Evolutionary conservation across 2,329 filamentous ascomycete genomes (phyloP).

Genomic region (Escovopsis sp.): DNA sequence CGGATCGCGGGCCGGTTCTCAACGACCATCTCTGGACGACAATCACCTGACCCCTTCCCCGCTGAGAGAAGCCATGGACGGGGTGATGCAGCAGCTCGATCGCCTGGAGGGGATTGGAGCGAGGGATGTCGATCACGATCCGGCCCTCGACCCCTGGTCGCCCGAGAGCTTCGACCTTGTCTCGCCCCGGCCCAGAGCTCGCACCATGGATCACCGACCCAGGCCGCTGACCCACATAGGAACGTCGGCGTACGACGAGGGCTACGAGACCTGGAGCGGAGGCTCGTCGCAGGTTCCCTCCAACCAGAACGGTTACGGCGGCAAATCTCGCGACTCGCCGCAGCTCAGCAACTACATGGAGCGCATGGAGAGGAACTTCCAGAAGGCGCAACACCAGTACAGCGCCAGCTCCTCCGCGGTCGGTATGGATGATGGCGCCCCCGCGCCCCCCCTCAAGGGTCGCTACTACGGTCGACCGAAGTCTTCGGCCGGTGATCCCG

Average conservation of each 20-base stretch:
- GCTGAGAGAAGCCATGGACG: slow-evolving; percentile 88
- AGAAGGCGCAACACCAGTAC: slow-evolving; percentile 49
- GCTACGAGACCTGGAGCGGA: slow-evolving; percentile 43
- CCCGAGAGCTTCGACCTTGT: slow-evolving; percentile 66
- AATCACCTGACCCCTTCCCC: slow-evolving; percentile 75
- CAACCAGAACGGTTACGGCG: slow-evolving; percentile 23
- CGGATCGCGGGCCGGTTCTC: slow-evolving; percentile 47
- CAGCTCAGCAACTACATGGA: slow-evolving; percentile 77
- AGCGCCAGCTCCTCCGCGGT: slow-evolving; percentile 26
- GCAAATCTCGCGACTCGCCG: slow-evolving; percentile 42
- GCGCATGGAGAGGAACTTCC: slow-evolving; percentile 74
- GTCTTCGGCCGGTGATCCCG: slow-evolving; percentile 32
- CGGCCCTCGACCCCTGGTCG: slow-evolving; percentile 65
- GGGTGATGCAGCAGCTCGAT: slow-evolving; percentile 88
- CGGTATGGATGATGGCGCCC: slow-evolving; percentile 34
- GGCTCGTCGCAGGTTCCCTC: slow-evolving; percentile 35
- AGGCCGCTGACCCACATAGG: slow-evolving; percentile 60
- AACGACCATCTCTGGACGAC: slow-evolving; percentile 50
- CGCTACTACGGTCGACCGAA: slow-evolving; percentile 38
- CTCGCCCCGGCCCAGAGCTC: slow-evolving; percentile 12
- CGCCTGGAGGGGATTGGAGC: slow-evolving; percentile 47
- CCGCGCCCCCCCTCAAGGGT: slow-evolving; percentile 49
- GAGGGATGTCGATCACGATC: slow-evolving; percentile 37
- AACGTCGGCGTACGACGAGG: slow-evolving; percentile 44
- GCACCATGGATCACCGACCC: slow-evolving; percentile 12